phyloP scores from a whole-genome alignment of 2,329 filamentous ascomycete genomes.

The Periconia sp. region DNA sequence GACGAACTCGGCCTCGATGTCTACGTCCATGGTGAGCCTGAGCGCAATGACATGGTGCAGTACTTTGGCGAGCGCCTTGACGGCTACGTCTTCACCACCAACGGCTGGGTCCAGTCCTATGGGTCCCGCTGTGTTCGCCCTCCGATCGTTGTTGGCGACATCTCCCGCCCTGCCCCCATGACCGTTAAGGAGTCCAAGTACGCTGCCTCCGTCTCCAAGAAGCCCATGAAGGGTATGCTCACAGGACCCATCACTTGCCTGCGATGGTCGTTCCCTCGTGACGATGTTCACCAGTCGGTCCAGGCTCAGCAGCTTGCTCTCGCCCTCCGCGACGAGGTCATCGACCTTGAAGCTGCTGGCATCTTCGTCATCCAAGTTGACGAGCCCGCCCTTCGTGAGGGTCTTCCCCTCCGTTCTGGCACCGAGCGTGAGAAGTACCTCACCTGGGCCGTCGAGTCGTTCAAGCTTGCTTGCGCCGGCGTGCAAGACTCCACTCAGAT shows the following conservation, averaged over 20 bases:
- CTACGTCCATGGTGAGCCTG: slow-evolving; percentile 97
- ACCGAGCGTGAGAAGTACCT: slow-evolving; percentile 97
- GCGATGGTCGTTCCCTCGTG: slow-evolving; percentile 99
- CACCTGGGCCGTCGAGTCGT: slow-evolving; percentile 95
- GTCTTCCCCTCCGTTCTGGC: slow-evolving; percentile 93
- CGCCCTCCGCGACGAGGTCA: slow-evolving; percentile 95
- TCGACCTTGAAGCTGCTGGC: slow-evolving; percentile 96
- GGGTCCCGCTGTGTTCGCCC: slow-evolving; percentile 98
- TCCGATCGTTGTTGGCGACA: slow-evolving; percentile 97
- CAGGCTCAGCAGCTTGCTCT: slow-evolving; percentile 99
- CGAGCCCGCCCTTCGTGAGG: slow-evolving; percentile 98
- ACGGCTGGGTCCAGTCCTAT: slow-evolving; percentile 98
- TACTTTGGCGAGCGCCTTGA: slow-evolving; percentile 98
- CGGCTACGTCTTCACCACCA: slow-evolving; percentile 98
- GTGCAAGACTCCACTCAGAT: slow-evolving; percentile 97
- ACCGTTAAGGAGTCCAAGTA: slow-evolving; percentile 99
- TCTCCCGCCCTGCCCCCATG: slow-evolving; percentile 96
- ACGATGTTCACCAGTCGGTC: slow-evolving; percentile 98
- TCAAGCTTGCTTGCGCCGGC: slow-evolving; percentile 93
- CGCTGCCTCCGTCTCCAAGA: slow-evolving; percentile 92
- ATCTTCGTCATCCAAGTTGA: slow-evolving; percentile 99
- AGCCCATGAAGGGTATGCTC: slow-evolving; percentile 99
- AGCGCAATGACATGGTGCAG: slow-evolving; percentile 99
- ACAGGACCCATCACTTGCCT: slow-evolving; percentile 98
- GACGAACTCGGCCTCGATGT: slow-evolving; percentile 98